Evolutionary conservation across 1,284 basidiomycete species (phyloP), one percentile per base, ranked within the genome.

Genomic region (Irpex lacteus): DNA sequence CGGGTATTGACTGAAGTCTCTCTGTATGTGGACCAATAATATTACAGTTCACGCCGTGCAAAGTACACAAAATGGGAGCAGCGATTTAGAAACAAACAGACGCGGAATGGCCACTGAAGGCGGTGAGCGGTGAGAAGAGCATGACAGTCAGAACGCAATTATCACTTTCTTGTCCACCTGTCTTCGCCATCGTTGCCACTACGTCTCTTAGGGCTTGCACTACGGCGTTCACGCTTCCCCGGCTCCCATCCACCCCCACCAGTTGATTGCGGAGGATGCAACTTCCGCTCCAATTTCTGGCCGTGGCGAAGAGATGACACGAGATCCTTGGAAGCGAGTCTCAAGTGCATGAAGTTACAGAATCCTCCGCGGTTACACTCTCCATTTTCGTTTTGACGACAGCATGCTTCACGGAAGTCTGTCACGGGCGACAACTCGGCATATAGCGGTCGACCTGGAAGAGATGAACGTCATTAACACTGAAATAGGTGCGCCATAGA

Each of bases 281-380:
- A 70, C 65, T 89, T 86, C 61, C 95, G 81, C 69, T 97, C 95
- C 21, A 96, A 70, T 56, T 92, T 82, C 75, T 98, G 96, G 36
- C 94, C 93, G 59, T 88, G 87, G 36, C 90, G 86, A 60, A 98
- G 80, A 15, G 90, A 88, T 52, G 85, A 86, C 1, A 95, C 90
- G 6, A 97, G 85, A 4, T 91, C 87, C 72, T 90, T 89, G 47
- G 92, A 92, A 32, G 95, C 93, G 47, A 95, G 85, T 32, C 94
- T 88, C 32, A 98, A 81, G 80, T 99, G 97, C 96, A 98, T 98
- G 75, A 99, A 99, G 78, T 99, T 99, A 81, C 97, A 99, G 80
- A 98, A 96, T 1, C 96, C 96, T 60, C 95, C 95, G 60, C 95
- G 88, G 72, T 96, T 96, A 75, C 95, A 97, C 78, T 98, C 95